Evolutionary conservation across 148 eudicot species (phyloP), one percentile per base, ranked within the genome.

Genomic region (Dianthus caryophyllus): DNA sequence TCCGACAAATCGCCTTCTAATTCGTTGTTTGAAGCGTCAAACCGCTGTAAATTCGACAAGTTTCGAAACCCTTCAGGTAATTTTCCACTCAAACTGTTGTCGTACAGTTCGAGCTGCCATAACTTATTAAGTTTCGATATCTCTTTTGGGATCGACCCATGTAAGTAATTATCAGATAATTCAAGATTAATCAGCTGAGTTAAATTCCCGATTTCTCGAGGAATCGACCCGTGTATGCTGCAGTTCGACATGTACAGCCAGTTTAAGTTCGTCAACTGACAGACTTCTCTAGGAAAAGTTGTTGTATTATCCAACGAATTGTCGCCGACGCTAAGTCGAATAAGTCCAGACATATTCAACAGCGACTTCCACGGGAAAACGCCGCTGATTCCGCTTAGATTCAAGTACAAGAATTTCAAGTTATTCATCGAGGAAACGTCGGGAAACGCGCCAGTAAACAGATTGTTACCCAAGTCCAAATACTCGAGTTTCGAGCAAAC

Each of bases 391-490:
- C 91, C 87, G 38, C 85, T 89, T 14, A 2, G 22, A 38, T 93
- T 93, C 29, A 86, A 3, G 39, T 89, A 78, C 15, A 93, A 69
- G 39, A 79, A 72, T 11, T 46, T 59, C 17, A 93, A 15, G 1
- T 65, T n/a, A 2, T 1, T 74, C 9, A 89, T 38, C 0, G 81
- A 49, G 0, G 98, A 87, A 0, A 93, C 64, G 24, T 82, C 81
- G 0, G 96, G 98, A 18, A 89, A 64, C 0, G 75, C 9, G 6
- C 92, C 96, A 1, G 85, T 59, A 57, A 93, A 89, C 0, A 18
- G 22, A 52, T 93, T 93, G 79, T 85, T 87, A 22, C 95, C 95
- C 71, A 93, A 69, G 49, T 89, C 96, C 17, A 93, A 77, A 73
- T 89, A 89, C 52, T 65, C 39, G 16, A 93, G 78, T 2, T 50